Evolutionary conservation across 2,329 filamentous ascomycete genomes (phyloP), one percentile per base, ranked within the genome.

Genomic region (Diaporthe citri): DNA sequence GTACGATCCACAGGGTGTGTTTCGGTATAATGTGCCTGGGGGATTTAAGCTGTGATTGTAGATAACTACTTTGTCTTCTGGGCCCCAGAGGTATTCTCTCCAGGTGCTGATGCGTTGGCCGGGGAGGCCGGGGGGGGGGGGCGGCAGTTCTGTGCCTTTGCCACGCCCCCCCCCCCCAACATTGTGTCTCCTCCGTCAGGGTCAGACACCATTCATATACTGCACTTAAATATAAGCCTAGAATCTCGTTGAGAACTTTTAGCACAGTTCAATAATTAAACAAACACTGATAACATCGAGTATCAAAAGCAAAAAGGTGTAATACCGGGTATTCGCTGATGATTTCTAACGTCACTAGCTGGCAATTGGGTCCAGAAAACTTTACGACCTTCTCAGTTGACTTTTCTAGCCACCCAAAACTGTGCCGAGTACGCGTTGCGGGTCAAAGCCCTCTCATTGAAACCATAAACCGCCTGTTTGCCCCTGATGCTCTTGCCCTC

Each of bases 1-100:
- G 28, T 64, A 64, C 28, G 60, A 64, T 48, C 60, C 60, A 17
- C 41, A 64, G 41, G 60, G 41, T 48, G 60, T 64, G 60, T 64
- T 64, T 48, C 41, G 41, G 25, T 34, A 64, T 48, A 64, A 64
- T 64, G 25, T 64, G 39, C 59, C 59, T 64, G 59, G 59, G 25
- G 59, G 59, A 31, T 64, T 64, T 46, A 46, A 64, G 59, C 59
- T 64, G 59, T 64, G 39, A 64, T 46, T 46, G 15, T 17, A 39
- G 36, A 39, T n/a, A n/a, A n/a, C n/a, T n/a, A n/a, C n/a, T n/a
- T n/a, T n/a, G n/a, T n/a, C n/a, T n/a, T n/a, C n/a, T n/a, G n/a
- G n/a, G n/a, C n/a, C n/a, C n/a, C n/a, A n/a, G n/a, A n/a, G n/a
- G n/a, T n/a, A n/a, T n/a, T n/a, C 36, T 46, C 17, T 22, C 43